These are phyloP conservation scores for Metschnikowia henanensis DNA, from an alignment of 805 yeast species.

Conservation along the genomic window DNA sequence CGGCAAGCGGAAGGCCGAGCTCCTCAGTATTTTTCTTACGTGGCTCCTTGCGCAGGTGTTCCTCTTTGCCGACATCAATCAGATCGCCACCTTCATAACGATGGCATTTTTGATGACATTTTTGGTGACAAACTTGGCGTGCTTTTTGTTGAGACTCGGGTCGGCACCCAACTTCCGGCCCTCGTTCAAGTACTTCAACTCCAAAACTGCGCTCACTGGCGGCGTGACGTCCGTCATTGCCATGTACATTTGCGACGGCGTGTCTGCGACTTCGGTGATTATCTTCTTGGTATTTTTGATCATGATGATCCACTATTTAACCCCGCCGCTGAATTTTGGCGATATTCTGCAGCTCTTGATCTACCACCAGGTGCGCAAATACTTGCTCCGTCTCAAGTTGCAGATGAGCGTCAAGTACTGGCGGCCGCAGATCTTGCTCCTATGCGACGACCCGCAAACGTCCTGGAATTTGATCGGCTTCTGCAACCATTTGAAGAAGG, in stretches of 20 bases:
- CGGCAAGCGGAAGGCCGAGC: conserved; percentile 52
- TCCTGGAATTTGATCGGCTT: conserved; percentile 90
- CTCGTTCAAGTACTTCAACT: conserved; percentile 82
- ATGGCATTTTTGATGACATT: conserved; percentile 98
- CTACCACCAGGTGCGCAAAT: conserved; percentile 95
- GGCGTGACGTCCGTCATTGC: conserved; percentile 69
- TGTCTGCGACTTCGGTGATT: conserved; percentile 78
- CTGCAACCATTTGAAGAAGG: conserved; percentile 93
- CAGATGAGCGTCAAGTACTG: conserved; percentile 94
- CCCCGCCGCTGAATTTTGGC: conserved; percentile 98
- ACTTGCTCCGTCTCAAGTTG: conserved; percentile 74
- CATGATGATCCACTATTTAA: conserved; percentile 78
- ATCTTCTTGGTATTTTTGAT: conserved; percentile 65
- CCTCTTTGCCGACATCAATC: conserved; percentile 86
- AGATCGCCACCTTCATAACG: conserved; percentile 91
- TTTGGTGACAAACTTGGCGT: conserved; percentile 90
- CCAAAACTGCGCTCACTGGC: conserved; percentile 80
- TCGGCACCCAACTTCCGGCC: conserved; percentile 99
- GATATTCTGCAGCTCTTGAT: conserved; percentile 95
- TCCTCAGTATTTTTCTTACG: conserved; percentile 66
- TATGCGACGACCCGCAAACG: conserved; percentile 90
- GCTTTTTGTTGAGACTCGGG: conserved; percentile 82
- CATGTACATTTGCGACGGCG: conserved; percentile 93
- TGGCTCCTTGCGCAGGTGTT: conserved; percentile 85
- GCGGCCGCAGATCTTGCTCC: conserved; percentile 91